Conservation (phyloP, 345 rosid genomes). For the Odontarrhena argentea region DNA sequence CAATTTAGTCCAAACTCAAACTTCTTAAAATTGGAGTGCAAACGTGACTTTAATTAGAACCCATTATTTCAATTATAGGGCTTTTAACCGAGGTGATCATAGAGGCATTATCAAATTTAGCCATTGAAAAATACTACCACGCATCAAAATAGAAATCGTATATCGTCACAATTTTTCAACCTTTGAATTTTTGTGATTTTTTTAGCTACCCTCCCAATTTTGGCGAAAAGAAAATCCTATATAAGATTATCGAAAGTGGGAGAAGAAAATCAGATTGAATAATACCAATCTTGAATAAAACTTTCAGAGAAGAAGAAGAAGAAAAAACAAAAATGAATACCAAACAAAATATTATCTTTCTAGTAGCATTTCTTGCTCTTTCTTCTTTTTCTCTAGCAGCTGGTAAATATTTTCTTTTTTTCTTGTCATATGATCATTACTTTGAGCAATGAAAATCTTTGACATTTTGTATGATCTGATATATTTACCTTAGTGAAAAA, state of each 20-base stretch:
- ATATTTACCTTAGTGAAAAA: background rate
- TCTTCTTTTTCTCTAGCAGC: slow-evolving; percentile 27
- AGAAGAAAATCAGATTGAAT: background rate
- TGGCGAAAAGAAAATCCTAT: slow-evolving; percentile 4
- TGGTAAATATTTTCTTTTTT: slow-evolving; percentile 11
- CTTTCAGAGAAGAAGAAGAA: slow-evolving; percentile 10
- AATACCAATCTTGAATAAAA: background rate
- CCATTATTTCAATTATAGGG: slow-evolving; percentile 16
- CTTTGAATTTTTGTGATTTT: slow-evolving; percentile 2
- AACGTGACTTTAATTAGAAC: slow-evolving; percentile 13
- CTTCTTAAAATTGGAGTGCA: background rate
- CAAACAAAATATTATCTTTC: slow-evolving; percentile 2
- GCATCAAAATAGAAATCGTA: slow-evolving; percentile 28
- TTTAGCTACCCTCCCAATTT: slow-evolving; percentile 4
- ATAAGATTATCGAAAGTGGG: background rate
- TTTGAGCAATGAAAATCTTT: background rate
- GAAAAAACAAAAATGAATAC: slow-evolving; percentile 28
- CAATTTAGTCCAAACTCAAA: background rate
- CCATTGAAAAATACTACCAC: slow-evolving; percentile 1
- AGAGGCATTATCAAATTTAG: slow-evolving; percentile 6
- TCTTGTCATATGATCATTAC: background rate
- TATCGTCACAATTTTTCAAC: slow-evolving; percentile 7
- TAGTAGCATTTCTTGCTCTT: slow-evolving; percentile 36
- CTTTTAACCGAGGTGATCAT: background rate
- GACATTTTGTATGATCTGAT: slow-evolving; percentile 6